Evolutionary conservation across 805 yeast species (phyloP).

Genomic region (Diddensiella transvaalensis): DNA sequence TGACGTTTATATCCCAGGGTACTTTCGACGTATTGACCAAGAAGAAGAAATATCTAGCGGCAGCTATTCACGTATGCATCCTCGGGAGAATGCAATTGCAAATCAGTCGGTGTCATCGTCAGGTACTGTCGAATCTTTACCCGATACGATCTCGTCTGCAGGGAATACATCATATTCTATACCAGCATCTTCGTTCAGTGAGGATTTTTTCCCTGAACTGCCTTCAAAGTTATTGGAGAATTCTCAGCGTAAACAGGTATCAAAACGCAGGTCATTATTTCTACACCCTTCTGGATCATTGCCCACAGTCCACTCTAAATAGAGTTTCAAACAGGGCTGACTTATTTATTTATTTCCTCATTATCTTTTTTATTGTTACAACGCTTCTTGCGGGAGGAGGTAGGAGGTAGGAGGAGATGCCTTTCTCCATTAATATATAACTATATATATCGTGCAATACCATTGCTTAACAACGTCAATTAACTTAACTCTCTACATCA

Average conservation of each 20-base stretch:
- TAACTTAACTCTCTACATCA: not conserved
- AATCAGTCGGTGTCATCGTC: not conserved
- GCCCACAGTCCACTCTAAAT: not conserved
- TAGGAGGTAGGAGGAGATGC: no score
- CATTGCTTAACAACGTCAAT: not conserved
- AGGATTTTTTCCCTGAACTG: not conserved
- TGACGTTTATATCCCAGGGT: not conserved
- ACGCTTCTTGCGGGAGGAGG: no score
- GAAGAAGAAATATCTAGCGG: not conserved
- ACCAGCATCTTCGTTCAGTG: not conserved
- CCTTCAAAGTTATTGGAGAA: not conserved
- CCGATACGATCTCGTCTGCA: not conserved
- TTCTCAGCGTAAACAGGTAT: no score
- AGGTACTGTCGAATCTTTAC: not conserved
- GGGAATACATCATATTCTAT: not conserved
- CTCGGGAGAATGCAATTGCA: not conserved
- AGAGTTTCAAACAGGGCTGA: no score
- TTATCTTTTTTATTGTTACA: not conserved
- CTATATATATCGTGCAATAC: no score
- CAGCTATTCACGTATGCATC: not conserved
- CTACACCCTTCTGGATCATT: not conserved
- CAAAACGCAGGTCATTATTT: not conserved
- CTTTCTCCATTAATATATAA: no score
- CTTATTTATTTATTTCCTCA: not conserved
- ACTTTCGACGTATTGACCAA: conserved; percentile 4